Conservation (phyloP, 352 stramenopile species). For the Pythium sukuiense region DNA sequence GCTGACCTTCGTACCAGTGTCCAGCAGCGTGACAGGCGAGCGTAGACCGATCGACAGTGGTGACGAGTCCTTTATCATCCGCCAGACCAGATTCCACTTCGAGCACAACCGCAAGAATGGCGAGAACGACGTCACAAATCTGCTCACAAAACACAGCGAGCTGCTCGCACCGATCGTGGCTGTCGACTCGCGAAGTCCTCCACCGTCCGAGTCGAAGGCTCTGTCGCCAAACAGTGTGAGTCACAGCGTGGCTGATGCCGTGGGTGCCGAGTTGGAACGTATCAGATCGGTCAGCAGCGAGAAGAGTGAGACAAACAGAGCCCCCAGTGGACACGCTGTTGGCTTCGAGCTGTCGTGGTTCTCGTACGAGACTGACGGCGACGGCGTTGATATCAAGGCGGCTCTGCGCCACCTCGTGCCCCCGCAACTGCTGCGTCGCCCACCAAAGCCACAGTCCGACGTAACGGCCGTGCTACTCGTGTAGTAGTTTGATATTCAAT, state of each 20-base stretch:
- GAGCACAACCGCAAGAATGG: conserved; percentile 13
- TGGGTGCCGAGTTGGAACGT: background rate
- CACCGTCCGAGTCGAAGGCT: background rate
- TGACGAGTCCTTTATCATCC: background rate
- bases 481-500: background rate
- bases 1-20: conserved; percentile 25
- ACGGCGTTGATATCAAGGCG: background rate
- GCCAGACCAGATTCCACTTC: conserved; percentile 20
- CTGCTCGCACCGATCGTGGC: background rate
- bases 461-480: background rate
- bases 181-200: background rate
- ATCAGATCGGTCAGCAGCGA: background rate
- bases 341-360: conserved; percentile 18
- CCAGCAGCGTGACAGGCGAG: background rate
- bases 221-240: background rate
- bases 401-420: conserved; percentile 10
- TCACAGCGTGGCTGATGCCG: background rate
- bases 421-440: background rate
- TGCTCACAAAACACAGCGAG: background rate
- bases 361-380: background rate
- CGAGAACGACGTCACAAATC: background rate
- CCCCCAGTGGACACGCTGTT: background rate
- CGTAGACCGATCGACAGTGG: background rate
- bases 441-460: background rate
- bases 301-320: background rate